Evolutionary conservation across 2,329 filamentous ascomycete genomes (phyloP).

Genomic region (Cladorrhinum sp.): DNA sequence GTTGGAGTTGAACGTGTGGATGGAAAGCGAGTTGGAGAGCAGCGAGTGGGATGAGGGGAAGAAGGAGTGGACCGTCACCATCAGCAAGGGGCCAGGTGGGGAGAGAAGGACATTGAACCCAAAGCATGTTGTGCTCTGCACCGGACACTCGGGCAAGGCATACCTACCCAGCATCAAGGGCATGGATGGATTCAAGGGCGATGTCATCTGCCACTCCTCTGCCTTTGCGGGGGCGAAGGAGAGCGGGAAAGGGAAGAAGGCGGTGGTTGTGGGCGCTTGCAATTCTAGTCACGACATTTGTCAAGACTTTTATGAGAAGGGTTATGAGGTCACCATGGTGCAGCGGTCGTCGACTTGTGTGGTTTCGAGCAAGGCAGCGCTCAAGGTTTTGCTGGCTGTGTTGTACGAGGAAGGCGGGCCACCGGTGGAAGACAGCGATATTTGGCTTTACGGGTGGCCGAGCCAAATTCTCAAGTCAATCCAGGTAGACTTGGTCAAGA

Average conservation of each 20-base stretch:
- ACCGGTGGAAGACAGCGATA: slow-evolving; percentile 63
- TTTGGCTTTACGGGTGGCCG: slow-evolving; percentile 57
- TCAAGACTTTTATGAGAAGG: slow-evolving; percentile 64
- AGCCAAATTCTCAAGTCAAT: slow-evolving; percentile 58
- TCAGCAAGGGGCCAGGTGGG: slow-evolving; percentile 34
- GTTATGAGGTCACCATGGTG: slow-evolving; percentile 66
- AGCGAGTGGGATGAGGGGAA: slow-evolving; percentile 47
- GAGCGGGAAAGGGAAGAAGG: slow-evolving; percentile 52
- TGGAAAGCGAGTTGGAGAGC: slow-evolving; percentile 43
- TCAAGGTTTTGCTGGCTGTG: slow-evolving; percentile 51
- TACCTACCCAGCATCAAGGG: slow-evolving; percentile 33
- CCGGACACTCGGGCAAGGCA: slow-evolving; percentile 50
- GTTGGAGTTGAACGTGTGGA: slow-evolving; percentile 66
- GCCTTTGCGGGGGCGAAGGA: slow-evolving; percentile 53
- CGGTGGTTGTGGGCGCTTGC: slow-evolving; percentile 64
- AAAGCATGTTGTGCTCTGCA: slow-evolving; percentile 52
- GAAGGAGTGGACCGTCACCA: slow-evolving; percentile 52
- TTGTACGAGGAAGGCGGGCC: slow-evolving; percentile 53
- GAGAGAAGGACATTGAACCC: slow-evolving; percentile 46
- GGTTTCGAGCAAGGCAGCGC: slow-evolving; percentile 52
- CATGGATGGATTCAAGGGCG: slow-evolving; percentile 55
- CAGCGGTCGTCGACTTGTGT: slow-evolving; percentile 66
- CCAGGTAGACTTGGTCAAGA: slow-evolving; percentile 44
- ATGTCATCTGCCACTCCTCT: slow-evolving; percentile 60
- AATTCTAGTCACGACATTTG: slow-evolving; percentile 69